Evolutionary conservation across 2,329 filamentous ascomycete species (phyloP).

Genomic region (Saccharata proteae): DNA sequence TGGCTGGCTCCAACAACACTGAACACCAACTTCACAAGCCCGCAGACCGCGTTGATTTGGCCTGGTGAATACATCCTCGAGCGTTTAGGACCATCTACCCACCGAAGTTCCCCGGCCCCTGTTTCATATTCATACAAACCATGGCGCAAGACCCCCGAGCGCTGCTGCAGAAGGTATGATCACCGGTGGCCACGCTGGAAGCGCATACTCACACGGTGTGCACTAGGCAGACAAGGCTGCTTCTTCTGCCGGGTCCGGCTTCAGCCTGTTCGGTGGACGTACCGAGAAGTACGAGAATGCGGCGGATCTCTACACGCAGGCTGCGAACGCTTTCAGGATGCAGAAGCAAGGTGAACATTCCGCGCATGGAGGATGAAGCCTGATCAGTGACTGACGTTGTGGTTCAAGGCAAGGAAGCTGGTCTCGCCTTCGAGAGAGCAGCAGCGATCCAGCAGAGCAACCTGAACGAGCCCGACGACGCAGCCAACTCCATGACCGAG

Average conservation of each 20-base stretch:
- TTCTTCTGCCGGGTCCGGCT: slow-evolving; percentile 62
- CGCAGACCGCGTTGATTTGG: too few species aligned
- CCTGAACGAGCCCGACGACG: slow-evolving; percentile 84
- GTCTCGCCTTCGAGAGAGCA: slow-evolving; percentile 71
- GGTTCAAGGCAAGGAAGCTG: slow-evolving; percentile 64
- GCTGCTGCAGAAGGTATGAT: slow-evolving; percentile 62
- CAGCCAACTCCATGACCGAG: slow-evolving; percentile 75
- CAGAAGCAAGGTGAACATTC: slow-evolving; percentile 61
- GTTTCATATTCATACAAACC: slow-evolving; percentile 1
- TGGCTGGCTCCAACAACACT: too few species aligned
- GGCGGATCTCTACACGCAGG: slow-evolving; percentile 75
- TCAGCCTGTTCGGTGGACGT: slow-evolving; percentile 77
- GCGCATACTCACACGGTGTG: slow-evolving; percentile 13
- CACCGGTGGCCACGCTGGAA: slow-evolving; percentile 7
- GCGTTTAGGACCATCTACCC: too few species aligned
- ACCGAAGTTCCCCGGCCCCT: too few species aligned
- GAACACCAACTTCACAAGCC: too few species aligned
- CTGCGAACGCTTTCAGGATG: slow-evolving; percentile 83
- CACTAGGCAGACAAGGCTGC: slow-evolving; percentile 85
- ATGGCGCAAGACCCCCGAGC: slow-evolving; percentile 72
- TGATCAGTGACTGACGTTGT: slow-evolving; percentile 1
- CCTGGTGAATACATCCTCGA: too few species aligned
- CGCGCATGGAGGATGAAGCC: background rate
- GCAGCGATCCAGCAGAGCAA: slow-evolving; percentile 69
- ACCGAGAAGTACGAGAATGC: slow-evolving; percentile 85